A percentile compares a stretch with the other conserved stretches of the same genome.
These are phyloP conservation scores for Cryptococcus sp. DNA, from an alignment of 1,284 basidiomycete species.

Conservation along the genomic window DNA sequence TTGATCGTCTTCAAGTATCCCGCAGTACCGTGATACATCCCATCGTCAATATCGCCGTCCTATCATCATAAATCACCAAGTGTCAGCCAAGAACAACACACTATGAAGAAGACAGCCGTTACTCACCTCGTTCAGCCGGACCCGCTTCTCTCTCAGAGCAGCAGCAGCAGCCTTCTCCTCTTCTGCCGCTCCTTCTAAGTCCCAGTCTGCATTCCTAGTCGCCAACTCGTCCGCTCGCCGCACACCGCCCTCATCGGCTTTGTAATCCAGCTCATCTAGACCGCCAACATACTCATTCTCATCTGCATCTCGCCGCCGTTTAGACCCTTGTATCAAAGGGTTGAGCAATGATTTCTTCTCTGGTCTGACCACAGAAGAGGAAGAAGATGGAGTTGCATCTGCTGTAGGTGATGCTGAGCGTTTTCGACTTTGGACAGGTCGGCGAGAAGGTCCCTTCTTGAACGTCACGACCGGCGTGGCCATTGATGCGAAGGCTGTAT, in stretches of 20 bases:
- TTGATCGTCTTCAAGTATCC: conserved; percentile 80
- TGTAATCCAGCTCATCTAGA: conserved; percentile 63
- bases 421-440: conserved; percentile 18
- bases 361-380: conserved; percentile 65
- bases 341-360: conserved; percentile 66
- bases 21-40: conserved; percentile 80
- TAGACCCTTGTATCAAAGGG: conserved; percentile 79
- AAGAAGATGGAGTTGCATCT: conserved; percentile 41
- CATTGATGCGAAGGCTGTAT: conserved; percentile 13
- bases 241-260: conserved; percentile 42
- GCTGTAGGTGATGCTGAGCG: conserved; percentile 53
- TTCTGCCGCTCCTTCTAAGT: conserved; percentile 45
- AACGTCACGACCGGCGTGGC: conserved; percentile 69
- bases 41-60: conserved; percentile 66
- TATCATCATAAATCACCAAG: conserved; percentile 11
- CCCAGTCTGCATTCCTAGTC: conserved; percentile 54
- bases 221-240: conserved; percentile 48
- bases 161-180: conserved; percentile 11
- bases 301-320: conserved; percentile 68
- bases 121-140: conserved; percentile 48
- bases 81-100: not conserved
- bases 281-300: conserved; percentile 60
- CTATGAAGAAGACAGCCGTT: not conserved
- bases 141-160: conserved; percentile 28
- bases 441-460: conserved; percentile 61